Conservation (phyloP, 208 protist genomes). For the Wallacemonas sp. region DNA sequence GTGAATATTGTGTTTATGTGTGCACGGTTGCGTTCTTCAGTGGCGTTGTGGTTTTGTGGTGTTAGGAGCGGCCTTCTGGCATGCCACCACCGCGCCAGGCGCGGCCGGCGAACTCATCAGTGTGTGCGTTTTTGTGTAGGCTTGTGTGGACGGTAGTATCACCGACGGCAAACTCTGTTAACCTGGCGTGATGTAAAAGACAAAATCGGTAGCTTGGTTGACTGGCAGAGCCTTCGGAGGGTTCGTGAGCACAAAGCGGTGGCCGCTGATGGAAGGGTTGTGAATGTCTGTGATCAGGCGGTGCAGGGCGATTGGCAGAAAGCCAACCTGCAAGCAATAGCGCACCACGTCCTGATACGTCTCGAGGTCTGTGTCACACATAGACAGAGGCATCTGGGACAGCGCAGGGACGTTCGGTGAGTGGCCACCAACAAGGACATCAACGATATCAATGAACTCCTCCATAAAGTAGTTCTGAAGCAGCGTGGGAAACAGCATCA, state of each 20-base stretch:
- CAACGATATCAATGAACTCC: slow-evolving; percentile 79
- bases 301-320: slow-evolving; percentile 73
- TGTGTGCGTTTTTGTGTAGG: no score
- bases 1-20: no score
- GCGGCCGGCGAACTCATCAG: no score
- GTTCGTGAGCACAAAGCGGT: slow-evolving; percentile 82
- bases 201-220: slow-evolving; percentile 46
- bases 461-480: slow-evolving; percentile 79
- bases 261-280: slow-evolving; percentile 60
- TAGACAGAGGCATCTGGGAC: slow-evolving; percentile 45
- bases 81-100: no score
- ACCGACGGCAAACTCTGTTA: no score
- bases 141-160: no score
- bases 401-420: slow-evolving; percentile 53
- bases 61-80: no score
- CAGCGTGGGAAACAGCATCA: slow-evolving; percentile 72
- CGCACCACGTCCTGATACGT: slow-evolving; percentile 76
- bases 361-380: slow-evolving; percentile 45
- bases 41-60: no score
- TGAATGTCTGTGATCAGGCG: slow-evolving; percentile 51
- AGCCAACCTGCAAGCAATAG: slow-evolving; percentile 63
- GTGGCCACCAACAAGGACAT: slow-evolving; percentile 74
- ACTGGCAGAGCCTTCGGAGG: slow-evolving; percentile 61
- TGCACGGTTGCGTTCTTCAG: no score
- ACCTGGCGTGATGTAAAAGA: slow-evolving; percentile 70